Conservation (phyloP, 1,284 basidiomycete genomes). For the Phellopilus nigrolimitatus region DNA sequence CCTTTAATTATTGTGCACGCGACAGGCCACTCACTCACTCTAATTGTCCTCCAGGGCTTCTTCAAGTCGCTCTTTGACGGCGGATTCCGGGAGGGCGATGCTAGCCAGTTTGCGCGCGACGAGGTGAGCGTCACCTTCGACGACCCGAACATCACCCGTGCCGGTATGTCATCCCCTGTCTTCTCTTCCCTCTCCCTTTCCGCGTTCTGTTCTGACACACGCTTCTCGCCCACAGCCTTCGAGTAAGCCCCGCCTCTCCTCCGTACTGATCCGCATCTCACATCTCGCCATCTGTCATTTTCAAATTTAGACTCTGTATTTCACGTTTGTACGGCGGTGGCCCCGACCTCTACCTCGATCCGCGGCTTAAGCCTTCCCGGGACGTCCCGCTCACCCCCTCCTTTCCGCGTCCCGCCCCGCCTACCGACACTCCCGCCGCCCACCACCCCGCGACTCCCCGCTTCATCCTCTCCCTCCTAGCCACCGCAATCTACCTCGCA, state of each 20-base stretch:
- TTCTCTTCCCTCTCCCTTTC: background rate
- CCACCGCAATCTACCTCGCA: conserved; percentile 82
- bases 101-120: conserved; percentile 28
- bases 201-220: background rate
- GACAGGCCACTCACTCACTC: background rate
- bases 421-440: conserved; percentile 25
- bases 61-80: conserved; percentile 80
- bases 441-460: conserved; percentile 75
- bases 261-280: conserved; percentile 14
- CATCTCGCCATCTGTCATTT: too few species aligned
- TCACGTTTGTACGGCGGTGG: conserved; percentile 84
- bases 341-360: conserved; percentile 64
- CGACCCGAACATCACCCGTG: conserved; percentile 81
- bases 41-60: conserved; percentile 54
- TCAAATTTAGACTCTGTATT: conserved; percentile 64
- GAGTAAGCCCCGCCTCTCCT: conserved; percentile 33
- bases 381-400: conserved; percentile 65
- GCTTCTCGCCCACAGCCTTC: conserved; percentile 32
- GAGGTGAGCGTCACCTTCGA: conserved; percentile 71
- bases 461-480: conserved; percentile 82
- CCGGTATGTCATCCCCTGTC: conserved; percentile 46
- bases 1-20: conserved; percentile 8
- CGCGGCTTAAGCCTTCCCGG: conserved; percentile 61
- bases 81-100: conserved; percentile 66
- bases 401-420: conserved; percentile 38